Base-by-base conservation (phyloP, 169 alveolate genomes). In the Eimeria necatrix region DNA sequence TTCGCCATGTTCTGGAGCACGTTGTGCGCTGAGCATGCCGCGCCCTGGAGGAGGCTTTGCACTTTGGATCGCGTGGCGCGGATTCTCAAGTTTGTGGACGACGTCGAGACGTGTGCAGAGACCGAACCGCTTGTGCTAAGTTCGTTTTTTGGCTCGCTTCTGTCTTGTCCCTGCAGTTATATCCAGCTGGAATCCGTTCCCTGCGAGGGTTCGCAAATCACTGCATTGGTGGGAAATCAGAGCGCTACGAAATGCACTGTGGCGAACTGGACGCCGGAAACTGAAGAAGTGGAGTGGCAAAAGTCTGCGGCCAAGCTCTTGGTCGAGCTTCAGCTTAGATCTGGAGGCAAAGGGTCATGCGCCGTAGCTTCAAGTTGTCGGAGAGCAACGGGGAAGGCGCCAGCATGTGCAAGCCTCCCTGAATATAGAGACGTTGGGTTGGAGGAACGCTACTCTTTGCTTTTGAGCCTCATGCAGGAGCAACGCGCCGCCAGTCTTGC, bases 11-110 rank as follows among this genome's bases (percentile, higher is more conserved):
- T 85, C 32, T 85, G 93, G 93, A 59, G 46, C 64, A 0, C 41
- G 18, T 80, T 85, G 7, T 85, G 93, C 64, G 93, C 93, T 14
- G 93, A 60, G 16, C 93, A 85, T 46, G 93, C 93, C 41, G 59
- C 64, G 22, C 81, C 93, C 22, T 85, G 93, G 93, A 85, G 93
- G 9, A 85, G 81, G 61, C 56, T 85, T 2, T 61, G 60, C 81
- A 85, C 93, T 41, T 61, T 85, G 26, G 81, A 61, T 41, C 93
- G 93, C 51, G 22, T 85, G 60, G 81, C 64, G 68, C 80, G 80
- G 52, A 60, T n/a, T 22, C 61, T 85, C 12, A 20, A 61, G n/a
- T 80, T 46, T 0, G 26, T 85, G 61, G 93, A 85, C 14, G 80
- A 51, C 3, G 70, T 8, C 48, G 6, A 61, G 26, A 7, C 81